Evolutionary conservation across 805 yeast species (phyloP).

Genomic region (Kazachstania viticola): DNA sequence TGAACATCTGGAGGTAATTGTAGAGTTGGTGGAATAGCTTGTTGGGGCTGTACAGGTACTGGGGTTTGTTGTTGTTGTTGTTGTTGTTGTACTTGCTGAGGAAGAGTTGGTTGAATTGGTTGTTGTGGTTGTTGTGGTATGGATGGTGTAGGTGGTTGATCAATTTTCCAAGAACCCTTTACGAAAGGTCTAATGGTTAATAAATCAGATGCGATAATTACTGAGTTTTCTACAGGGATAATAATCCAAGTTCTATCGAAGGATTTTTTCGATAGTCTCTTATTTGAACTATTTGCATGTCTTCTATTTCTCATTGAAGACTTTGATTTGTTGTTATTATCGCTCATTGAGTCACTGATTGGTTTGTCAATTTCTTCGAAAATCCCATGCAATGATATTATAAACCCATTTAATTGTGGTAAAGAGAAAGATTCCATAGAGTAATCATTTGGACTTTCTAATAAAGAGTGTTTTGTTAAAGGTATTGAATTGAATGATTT

Average conservation of each 20-base stretch:
- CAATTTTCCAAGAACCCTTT: slow-evolving; percentile 43
- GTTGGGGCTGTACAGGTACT: slow-evolving; percentile 1
- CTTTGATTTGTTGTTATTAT: slow-evolving; percentile 12
- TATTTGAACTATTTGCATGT: slow-evolving; percentile 21
- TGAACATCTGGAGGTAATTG: slow-evolving; percentile 46
- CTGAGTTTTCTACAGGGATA: slow-evolving; percentile 56
- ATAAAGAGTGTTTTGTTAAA: slow-evolving; percentile 60
- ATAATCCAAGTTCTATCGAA: slow-evolving; percentile 81
- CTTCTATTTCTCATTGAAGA: slow-evolving; percentile 17
- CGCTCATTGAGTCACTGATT: slow-evolving; percentile 27
- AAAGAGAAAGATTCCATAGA: slow-evolving; percentile 70
- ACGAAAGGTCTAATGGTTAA: slow-evolving; percentile 54
- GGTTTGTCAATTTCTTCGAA: slow-evolving; percentile 61
- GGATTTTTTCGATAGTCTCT: slow-evolving; percentile 47
- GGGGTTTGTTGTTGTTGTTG: neutral
- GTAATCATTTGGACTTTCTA: slow-evolving; percentile 50
- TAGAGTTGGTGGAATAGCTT: slow-evolving; percentile 23
- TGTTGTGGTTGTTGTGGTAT: slow-evolving; percentile 3
- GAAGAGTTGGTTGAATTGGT: neutral
- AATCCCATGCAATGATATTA: slow-evolving; percentile 74
- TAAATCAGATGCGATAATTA: slow-evolving; percentile 77
- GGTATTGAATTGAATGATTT: slow-evolving; percentile 60
- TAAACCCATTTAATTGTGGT: slow-evolving; percentile 64
- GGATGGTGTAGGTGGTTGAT: slow-evolving; percentile 3
- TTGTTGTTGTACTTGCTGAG: neutral